Evolutionary conservation across 495 filamentous ascomycete genomes (phyloP).

Genomic region (Podospora australis): DNA sequence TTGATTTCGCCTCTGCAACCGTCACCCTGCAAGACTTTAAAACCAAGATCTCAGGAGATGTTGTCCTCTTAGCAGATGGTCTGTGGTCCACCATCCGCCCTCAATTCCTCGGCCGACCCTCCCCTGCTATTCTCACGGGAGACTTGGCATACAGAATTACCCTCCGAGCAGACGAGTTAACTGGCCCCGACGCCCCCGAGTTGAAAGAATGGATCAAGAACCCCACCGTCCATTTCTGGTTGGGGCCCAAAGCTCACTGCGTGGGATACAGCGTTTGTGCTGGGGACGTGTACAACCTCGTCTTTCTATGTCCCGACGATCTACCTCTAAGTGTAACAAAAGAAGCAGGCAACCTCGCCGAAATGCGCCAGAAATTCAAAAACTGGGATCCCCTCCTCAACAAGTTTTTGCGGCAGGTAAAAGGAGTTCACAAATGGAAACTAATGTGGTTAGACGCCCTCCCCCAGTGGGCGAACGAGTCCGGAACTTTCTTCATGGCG

Average conservation of each 20-base stretch:
- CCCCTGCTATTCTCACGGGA: slow-evolving; percentile 46
- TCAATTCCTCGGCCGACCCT: slow-evolving; percentile 35
- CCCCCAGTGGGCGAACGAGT: slow-evolving; percentile 33
- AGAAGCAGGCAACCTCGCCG: slow-evolving; percentile 35
- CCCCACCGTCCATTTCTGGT: slow-evolving; percentile 63
- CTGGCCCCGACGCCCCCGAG: slow-evolving; percentile 38
- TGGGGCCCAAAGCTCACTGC: slow-evolving; percentile 53
- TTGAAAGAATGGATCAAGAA: slow-evolving; percentile 39
- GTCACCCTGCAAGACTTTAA: slow-evolving; percentile 33
- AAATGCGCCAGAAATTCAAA: slow-evolving; percentile 44
- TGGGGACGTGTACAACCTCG: slow-evolving; percentile 51
- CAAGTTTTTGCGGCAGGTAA: slow-evolving; percentile 40
- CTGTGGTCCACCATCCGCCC: slow-evolving; percentile 45
- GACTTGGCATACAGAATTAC: slow-evolving; percentile 58
- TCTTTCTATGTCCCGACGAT: slow-evolving; percentile 48
- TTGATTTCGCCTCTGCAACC: slow-evolving; percentile 34
- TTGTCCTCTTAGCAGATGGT: slow-evolving; percentile 51
- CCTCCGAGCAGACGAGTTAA: slow-evolving; percentile 43
- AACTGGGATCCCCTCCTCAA: slow-evolving; percentile 48
- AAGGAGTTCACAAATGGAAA: slow-evolving; percentile 46
- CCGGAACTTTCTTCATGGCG: slow-evolving; percentile 38
- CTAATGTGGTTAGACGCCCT: slow-evolving; percentile 41
- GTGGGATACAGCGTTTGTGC: slow-evolving; percentile 52
- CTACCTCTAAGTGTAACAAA: slow-evolving; percentile 40
- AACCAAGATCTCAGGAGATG: slow-evolving; percentile 35